These are phyloP conservation scores for Anthoceros angustus DNA, from an alignment of 225 moss, liverwort and hornwort species.

Conservation along the genomic window DNA sequence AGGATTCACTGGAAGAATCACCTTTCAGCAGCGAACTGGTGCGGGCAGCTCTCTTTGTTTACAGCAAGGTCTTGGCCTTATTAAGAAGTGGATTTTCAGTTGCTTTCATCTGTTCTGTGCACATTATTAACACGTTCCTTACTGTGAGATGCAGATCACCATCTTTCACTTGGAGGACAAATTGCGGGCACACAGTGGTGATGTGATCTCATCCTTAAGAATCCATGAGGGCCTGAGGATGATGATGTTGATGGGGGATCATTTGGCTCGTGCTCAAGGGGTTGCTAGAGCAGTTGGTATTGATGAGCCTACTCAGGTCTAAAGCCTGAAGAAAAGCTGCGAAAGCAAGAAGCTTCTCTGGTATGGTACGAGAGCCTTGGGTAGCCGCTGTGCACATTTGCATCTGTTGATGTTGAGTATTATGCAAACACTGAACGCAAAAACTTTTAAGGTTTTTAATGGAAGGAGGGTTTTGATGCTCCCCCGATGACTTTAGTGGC, in stretches of 20 bases:
- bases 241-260: slow-evolving; percentile 92
- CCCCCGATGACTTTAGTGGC: too few relatives aligned
- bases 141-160: slow-evolving; percentile 39
- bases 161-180: slow-evolving; percentile 96
- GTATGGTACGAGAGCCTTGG: slow-evolving; percentile 33
- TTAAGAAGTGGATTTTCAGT: not conserved
- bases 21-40: slow-evolving; percentile 60
- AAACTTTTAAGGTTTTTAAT: too few relatives aligned
- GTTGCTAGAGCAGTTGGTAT: slow-evolving; percentile 78
- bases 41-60: slow-evolving; percentile 74
- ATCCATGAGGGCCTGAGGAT: slow-evolving; percentile 41
- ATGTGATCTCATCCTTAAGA: slow-evolving; percentile 62
- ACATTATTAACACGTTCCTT: not conserved
- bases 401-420: not conserved
- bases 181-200: slow-evolving; percentile 52
- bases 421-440: too few relatives aligned
- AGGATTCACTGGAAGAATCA: slow-evolving; percentile 67
- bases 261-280: slow-evolving; percentile 56
- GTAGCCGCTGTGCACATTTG: not conserved
- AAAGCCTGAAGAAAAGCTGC: slow-evolving; percentile 86
- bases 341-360: slow-evolving; percentile 52
- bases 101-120: not conserved
- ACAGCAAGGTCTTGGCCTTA: slow-evolving; percentile 41
- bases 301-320: slow-evolving; percentile 66
- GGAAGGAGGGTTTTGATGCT: too few relatives aligned